phyloP scores from a whole-genome alignment of 1,284 basidiomycete species.

The Retiboletus fuscus region DNA sequence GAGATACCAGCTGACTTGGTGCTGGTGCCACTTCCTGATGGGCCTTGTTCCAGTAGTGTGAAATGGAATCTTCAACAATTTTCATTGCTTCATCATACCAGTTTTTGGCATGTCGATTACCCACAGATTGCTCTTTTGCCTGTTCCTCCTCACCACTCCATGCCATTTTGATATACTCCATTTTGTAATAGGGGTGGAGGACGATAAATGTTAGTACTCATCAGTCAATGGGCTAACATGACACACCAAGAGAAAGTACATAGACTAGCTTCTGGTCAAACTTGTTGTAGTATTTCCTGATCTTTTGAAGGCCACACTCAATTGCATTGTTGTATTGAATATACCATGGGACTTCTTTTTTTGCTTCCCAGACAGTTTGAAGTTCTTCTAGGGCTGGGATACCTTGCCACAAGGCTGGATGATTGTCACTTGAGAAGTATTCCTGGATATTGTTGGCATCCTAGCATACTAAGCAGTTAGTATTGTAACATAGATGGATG shows the following conservation, averaged over 20 bases:
- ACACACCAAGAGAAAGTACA: neutral
- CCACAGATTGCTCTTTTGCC: neutral
- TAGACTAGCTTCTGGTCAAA: neutral
- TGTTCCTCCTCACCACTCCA: neutral
- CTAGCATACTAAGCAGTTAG: constrained; percentile 3
- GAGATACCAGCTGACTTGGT: neutral
- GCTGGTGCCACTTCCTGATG: neutral
- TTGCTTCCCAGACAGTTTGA: neutral
- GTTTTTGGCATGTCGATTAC: neutral
- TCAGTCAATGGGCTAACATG: neutral
- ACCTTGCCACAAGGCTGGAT: constrained; percentile 1
- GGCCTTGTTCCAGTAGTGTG: neutral
- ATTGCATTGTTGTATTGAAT: neutral
- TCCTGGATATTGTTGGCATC: constrained; percentile 2
- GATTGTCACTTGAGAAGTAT: neutral
- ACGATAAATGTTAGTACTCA: neutral
- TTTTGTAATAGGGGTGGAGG: neutral
- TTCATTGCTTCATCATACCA: neutral
- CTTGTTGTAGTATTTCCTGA: constrained; percentile 1
- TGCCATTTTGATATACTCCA: neutral
- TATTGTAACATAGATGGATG: neutral
- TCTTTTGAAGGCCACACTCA: neutral
- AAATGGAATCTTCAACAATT: neutral
- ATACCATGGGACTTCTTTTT: neutral
- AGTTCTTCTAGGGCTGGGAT: neutral